Evolutionary conservation across 306 rosid genomes (phyloP).

Genomic region (Abrus precatorius): DNA sequence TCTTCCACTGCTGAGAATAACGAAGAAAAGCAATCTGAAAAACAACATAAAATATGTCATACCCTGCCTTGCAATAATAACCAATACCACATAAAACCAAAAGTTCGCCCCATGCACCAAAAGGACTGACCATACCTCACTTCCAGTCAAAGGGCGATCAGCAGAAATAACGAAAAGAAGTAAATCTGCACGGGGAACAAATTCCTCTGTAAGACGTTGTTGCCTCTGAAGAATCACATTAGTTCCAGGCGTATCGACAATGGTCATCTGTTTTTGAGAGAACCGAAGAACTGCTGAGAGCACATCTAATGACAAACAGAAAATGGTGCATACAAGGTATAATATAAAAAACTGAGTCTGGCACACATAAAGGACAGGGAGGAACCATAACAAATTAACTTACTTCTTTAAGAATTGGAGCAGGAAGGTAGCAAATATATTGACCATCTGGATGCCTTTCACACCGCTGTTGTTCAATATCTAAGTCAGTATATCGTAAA

Average conservation of each 20-base stretch:
- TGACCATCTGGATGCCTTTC: slow-evolving; percentile 97
- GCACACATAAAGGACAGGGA: neutral
- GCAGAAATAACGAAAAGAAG: slow-evolving; percentile 97
- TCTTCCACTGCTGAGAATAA: slow-evolving; percentile 98
- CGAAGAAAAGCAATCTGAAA: slow-evolving; percentile 91
- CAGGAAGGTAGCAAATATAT: slow-evolving; percentile 87
- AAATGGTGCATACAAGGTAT: slow-evolving; percentile 10
- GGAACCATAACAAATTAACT: slow-evolving; percentile 41
- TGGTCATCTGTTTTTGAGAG: slow-evolving; percentile 73
- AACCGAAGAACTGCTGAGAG: slow-evolving; percentile 31
- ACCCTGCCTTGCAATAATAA: slow-evolving; percentile 31
- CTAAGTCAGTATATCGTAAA: slow-evolving; percentile 69
- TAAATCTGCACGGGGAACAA: slow-evolving; percentile 98
- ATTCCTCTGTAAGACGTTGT: slow-evolving; percentile 96
- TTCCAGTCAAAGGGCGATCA: slow-evolving; percentile 95
- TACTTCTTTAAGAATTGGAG: slow-evolving; percentile 93
- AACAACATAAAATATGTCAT: slow-evolving; percentile 31
- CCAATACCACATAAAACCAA: neutral
- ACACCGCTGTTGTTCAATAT: slow-evolving; percentile 68
- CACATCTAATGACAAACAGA: slow-evolving; percentile 8
- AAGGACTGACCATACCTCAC: slow-evolving; percentile 74
- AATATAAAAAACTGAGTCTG: neutral
- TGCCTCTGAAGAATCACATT: slow-evolving; percentile 99
- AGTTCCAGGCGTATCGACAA: slow-evolving; percentile 99
- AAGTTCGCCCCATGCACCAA: slow-evolving; percentile 22